Percentiles rank a stretch among this genome's conserved stretches.
These are phyloP conservation scores for Vittaforma corneae DNA, from an alignment of 371 early-diverging fungal species.

Conservation along the genomic window DNA sequence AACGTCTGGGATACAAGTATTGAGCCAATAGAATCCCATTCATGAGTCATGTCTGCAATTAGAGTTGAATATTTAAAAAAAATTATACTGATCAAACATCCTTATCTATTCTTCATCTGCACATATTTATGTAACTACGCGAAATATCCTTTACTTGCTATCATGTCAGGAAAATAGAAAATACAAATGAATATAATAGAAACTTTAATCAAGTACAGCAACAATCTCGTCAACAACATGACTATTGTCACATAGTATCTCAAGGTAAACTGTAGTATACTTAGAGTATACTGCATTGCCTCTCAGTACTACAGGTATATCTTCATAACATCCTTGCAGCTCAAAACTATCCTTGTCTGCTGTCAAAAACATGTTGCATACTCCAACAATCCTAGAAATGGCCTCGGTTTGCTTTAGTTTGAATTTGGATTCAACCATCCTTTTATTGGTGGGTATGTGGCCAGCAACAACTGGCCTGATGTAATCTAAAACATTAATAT, in stretches of 20 bases:
- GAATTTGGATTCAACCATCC: slow-evolving; percentile 7
- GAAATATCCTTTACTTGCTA: too few relatives aligned
- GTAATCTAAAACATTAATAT: slow-evolving; percentile 41
- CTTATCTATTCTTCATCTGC: too few relatives aligned
- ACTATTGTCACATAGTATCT: slow-evolving; percentile 25
- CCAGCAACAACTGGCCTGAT: slow-evolving; percentile 15
- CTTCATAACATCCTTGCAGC: slow-evolving; percentile 16
- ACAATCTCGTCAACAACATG: slow-evolving; percentile 16
- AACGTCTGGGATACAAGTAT: too few relatives aligned
- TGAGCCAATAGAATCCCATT: too few relatives aligned
- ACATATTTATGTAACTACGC: too few relatives aligned
- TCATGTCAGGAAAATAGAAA: too few relatives aligned
- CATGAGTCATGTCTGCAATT: too few relatives aligned
- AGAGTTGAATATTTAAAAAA: too few relatives aligned
- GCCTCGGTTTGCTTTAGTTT: slow-evolving; percentile 13
- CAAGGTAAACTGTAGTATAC: slow-evolving; percentile 7
- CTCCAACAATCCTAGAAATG: slow-evolving; percentile 23
- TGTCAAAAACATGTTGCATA: slow-evolving; percentile 27
- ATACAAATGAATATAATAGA: too few relatives aligned
- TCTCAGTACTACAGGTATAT: slow-evolving; percentile 8
- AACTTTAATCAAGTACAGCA: slow-evolving; percentile 31
- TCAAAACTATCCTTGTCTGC: slow-evolving; percentile 16
- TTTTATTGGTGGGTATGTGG: neutral
- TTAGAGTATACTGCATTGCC: slow-evolving; percentile 8
- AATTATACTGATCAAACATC: too few relatives aligned